phyloP scores from a whole-genome alignment of 2,329 filamentous ascomycete species.

The Aureobasidium pullulans region DNA sequence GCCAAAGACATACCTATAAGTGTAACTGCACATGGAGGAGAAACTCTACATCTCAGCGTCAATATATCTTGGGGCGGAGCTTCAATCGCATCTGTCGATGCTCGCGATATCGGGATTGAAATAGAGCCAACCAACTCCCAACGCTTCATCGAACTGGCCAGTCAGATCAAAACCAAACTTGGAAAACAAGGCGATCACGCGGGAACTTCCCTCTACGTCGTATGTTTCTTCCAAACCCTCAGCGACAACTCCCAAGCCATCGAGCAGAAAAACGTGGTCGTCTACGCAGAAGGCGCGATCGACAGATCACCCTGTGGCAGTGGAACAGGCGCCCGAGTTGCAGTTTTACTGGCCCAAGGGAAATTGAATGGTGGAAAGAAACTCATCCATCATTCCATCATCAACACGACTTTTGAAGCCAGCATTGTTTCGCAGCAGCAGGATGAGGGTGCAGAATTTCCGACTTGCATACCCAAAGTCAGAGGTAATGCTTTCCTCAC shows the following conservation, averaged over 20 bases:
- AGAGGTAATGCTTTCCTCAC: slow-evolving; percentile 8
- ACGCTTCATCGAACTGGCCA: slow-evolving; percentile 10
- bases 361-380: slow-evolving; percentile 2
- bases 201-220: slow-evolving; percentile 13
- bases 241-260: not conserved
- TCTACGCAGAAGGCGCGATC: slow-evolving; percentile 38
- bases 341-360: slow-evolving; percentile 13
- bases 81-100: slow-evolving; percentile 12
- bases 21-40: not conserved
- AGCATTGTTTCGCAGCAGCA: not conserved
- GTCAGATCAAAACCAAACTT: slow-evolving; percentile 9
- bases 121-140: slow-evolving; percentile 10
- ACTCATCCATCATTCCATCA: slow-evolving; percentile 10
- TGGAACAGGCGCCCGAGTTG: slow-evolving; percentile 26
- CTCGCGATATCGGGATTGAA: not conserved
- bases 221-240: slow-evolving; percentile 14
- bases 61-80: slow-evolving; percentile 16
- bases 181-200: not conserved
- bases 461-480: slow-evolving; percentile 2
- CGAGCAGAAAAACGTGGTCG: slow-evolving; percentile 14
- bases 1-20: not conserved
- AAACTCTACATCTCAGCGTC: not conserved
- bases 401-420: slow-evolving; percentile 11
- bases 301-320: slow-evolving; percentile 36
- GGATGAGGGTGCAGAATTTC: not conserved